phyloP scores from a whole-genome alignment of 2,329 filamentous ascomycete species.

The Clonostachys sp. region DNA sequence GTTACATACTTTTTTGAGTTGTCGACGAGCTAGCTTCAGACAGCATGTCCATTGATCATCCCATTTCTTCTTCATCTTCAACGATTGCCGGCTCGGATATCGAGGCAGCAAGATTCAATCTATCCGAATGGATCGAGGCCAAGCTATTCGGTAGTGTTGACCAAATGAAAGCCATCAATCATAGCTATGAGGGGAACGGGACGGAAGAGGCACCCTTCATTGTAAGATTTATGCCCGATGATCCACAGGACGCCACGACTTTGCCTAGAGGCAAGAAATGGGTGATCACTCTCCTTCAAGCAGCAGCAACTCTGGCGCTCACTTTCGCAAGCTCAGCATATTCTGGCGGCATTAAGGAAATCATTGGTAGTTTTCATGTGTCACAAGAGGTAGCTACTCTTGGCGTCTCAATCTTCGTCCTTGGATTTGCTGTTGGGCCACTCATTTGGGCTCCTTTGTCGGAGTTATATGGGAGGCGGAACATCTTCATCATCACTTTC shows the following conservation, averaged over 20 bases:
- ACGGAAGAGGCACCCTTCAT: constrained; percentile 59
- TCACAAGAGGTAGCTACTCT: constrained; percentile 35
- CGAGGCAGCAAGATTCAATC: too few relatives aligned
- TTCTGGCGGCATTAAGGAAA: constrained; percentile 26
- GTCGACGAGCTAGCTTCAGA: too few relatives aligned
- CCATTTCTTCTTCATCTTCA: too few relatives aligned
- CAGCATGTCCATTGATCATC: too few relatives aligned
- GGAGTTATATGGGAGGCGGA: constrained; percentile 56
- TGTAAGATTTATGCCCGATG: constrained; percentile 59
- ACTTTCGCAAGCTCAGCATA: constrained; percentile 61
- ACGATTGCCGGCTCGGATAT: too few relatives aligned
- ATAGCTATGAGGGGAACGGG: constrained; percentile 47
- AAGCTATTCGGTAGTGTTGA: too few relatives aligned
- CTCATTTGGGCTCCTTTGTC: constrained; percentile 58
- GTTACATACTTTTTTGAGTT: too few relatives aligned
- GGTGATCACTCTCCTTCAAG: constrained; percentile 54
- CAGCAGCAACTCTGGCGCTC: constrained; percentile 58
- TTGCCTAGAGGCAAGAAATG: constrained; percentile 54
- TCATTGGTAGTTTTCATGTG: not conserved
- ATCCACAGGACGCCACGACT: constrained; percentile 58
- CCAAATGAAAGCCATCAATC: too few relatives aligned
- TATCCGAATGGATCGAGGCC: too few relatives aligned
- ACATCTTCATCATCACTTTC: constrained; percentile 52
- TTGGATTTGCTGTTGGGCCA: constrained; percentile 53
- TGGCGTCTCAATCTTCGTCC: constrained; percentile 37